These are phyloP conservation scores for Cytospora piceae DNA, from an alignment of 2,329 filamentous ascomycete genomes.

Conservation along the genomic window DNA sequence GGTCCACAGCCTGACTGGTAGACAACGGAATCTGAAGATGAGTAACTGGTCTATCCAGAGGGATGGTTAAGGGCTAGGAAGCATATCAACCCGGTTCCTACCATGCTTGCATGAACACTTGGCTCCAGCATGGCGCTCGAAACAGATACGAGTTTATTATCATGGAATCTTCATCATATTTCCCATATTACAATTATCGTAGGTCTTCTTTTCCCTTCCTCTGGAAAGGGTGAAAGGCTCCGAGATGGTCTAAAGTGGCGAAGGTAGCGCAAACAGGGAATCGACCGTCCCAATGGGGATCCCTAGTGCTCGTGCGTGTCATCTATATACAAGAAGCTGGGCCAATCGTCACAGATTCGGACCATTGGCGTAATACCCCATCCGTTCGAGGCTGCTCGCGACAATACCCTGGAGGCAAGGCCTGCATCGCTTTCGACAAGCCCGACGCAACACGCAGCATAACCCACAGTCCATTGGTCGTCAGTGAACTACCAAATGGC, in stretches of 20 bases:
- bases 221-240: background rate
- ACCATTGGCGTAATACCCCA: background rate
- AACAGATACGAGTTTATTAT: background rate
- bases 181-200: conserved; percentile 23
- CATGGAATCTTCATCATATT: background rate
- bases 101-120: background rate
- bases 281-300: background rate
- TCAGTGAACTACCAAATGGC: background rate
- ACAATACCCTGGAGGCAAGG: background rate
- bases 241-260: background rate
- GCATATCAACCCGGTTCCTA: background rate
- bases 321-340: background rate
- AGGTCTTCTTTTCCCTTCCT: conserved; percentile 7
- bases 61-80: background rate
- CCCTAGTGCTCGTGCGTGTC: background rate
- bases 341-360: background rate
- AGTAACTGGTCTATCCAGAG: no score
- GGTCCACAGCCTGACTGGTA: no score
- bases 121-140: background rate
- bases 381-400: background rate
- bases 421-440: background rate
- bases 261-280: background rate
- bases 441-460: background rate
- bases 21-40: no score
- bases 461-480: background rate